Percentiles rank a stretch among this genome's conserved stretches.
Evolutionary conservation across 495 filamentous ascomycete genomes (phyloP).

Genomic region (Podospora didyma): DNA sequence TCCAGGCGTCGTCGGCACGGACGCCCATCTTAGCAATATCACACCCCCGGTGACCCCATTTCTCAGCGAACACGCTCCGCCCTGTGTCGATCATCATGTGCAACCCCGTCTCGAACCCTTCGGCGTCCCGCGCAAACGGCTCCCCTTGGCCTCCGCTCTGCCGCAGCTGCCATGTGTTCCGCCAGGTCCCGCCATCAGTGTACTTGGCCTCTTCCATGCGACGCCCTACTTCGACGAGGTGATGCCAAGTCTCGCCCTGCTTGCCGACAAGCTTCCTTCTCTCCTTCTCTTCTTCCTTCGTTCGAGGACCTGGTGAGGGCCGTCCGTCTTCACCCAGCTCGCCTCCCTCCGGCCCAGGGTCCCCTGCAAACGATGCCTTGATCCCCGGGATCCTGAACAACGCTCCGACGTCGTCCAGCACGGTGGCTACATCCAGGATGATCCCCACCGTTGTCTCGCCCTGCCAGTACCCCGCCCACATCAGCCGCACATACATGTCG

Average conservation of each 20-base stretch:
- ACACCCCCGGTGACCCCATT: constrained; percentile 47
- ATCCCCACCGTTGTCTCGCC: constrained; percentile 40
- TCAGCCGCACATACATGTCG: constrained; percentile 46
- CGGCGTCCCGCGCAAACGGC: constrained; percentile 51
- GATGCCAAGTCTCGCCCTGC: constrained; percentile 33
- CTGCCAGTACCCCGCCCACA: constrained; percentile 50
- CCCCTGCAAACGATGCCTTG: constrained; percentile 27
- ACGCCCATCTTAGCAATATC: constrained; percentile 24
- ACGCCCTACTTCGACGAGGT: constrained; percentile 27
- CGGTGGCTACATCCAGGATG: constrained; percentile 46
- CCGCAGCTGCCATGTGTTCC: constrained; percentile 50
- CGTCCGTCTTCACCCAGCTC: not conserved
- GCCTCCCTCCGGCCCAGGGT: constrained; percentile 14
- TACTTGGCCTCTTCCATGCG: constrained; percentile 37
- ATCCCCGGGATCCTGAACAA: constrained; percentile 35
- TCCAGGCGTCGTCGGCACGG: constrained; percentile 32
- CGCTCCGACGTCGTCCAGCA: constrained; percentile 42
- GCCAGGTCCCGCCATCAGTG: constrained; percentile 18
- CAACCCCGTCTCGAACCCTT: constrained; percentile 50
- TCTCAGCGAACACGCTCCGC: constrained; percentile 46
- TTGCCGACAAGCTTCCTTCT: constrained; percentile 18
- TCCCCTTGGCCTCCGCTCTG: constrained; percentile 55
- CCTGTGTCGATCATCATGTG: constrained; percentile 48
- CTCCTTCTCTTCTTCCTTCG: constrained; percentile 14
- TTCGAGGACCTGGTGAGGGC: not conserved